Evolutionary conservation across 768 basidiomycete species (phyloP).

Genomic region (Lactifluus echinatus): DNA sequence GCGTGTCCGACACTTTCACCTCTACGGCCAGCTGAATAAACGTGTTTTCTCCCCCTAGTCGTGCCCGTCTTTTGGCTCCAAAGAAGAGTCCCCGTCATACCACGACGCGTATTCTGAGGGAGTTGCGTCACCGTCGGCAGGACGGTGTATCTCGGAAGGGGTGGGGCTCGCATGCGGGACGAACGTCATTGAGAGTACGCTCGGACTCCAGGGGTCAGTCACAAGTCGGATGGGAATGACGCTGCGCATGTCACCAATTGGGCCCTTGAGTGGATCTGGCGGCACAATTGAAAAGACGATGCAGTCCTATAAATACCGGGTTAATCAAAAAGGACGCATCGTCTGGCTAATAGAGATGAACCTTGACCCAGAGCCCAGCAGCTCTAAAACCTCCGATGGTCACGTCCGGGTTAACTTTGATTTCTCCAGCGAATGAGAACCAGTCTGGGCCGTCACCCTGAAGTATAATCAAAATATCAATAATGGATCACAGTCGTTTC

Average conservation of each 20-base stretch:
- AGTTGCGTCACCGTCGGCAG: too few species aligned
- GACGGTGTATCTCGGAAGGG: background rate
- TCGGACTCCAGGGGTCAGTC: conserved; percentile 46
- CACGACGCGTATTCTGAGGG: background rate
- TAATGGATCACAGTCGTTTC: background rate
- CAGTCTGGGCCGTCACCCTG: conserved; percentile 59
- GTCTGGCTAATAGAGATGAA: conserved; percentile 29
- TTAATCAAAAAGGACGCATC: too few species aligned
- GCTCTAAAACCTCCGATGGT: conserved; percentile 57
- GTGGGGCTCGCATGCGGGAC: conserved; percentile 8
- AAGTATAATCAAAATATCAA: background rate
- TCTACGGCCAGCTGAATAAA: background rate
- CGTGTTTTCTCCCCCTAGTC: background rate
- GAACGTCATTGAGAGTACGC: conserved; percentile 22
- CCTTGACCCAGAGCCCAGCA: conserved; percentile 56
- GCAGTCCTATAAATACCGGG: conserved; percentile 51
- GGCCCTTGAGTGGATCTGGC: conserved; percentile 42
- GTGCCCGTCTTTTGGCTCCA: background rate
- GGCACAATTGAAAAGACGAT: conserved; percentile 54
- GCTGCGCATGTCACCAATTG: conserved; percentile 52
- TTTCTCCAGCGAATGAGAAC: conserved; percentile 55
- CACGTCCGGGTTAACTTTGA: conserved; percentile 39
- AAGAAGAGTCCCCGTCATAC: background rate
- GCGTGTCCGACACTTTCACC: background rate
- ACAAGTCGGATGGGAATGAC: conserved; percentile 56